These are phyloP conservation scores for Collybia nuda DNA, from an alignment of 768 basidiomycete genomes.

Conservation along the genomic window DNA sequence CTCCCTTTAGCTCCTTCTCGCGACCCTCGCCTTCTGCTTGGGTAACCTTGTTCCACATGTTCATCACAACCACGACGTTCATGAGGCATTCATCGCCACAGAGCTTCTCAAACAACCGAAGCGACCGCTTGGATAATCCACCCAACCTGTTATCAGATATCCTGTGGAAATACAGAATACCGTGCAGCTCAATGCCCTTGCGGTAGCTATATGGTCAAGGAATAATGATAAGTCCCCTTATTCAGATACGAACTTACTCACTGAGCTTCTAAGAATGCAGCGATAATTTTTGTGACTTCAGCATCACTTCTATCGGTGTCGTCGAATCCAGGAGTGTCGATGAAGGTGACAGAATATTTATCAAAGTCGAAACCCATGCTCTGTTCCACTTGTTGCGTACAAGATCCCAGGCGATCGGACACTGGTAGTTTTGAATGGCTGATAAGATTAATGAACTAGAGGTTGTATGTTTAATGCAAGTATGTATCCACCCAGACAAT, in stretches of 20 bases:
- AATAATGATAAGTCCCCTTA: not conserved
- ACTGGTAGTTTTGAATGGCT: not conserved
- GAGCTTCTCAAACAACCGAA: not conserved
- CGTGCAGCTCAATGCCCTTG: not conserved
- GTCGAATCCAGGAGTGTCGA: not conserved
- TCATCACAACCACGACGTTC: not conserved
- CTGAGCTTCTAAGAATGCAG: not conserved
- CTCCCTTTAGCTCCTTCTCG: not conserved
- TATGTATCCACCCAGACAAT: too few relatives aligned
- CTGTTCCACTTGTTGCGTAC: not conserved
- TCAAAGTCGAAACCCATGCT: not conserved
- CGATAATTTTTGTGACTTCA: not conserved
- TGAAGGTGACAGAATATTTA: not conserved
- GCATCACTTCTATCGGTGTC: not conserved
- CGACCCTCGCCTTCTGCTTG: not conserved
- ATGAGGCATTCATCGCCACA: not conserved
- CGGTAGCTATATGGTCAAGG: not conserved
- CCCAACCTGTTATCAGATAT: not conserved
- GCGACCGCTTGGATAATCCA: not conserved
- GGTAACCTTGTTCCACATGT: not conserved
- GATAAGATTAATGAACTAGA: constrained; percentile 1
- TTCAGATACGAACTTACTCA: not conserved
- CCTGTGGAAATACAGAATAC: not conserved
- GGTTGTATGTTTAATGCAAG: too few relatives aligned
- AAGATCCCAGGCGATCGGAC: not conserved